A percentile compares a stretch with the other conserved stretches of the same genome.
Evolutionary conservation across 2,329 filamentous ascomycete genomes (phyloP).

Genomic region (Allantophomopsis lycopodina): DNA sequence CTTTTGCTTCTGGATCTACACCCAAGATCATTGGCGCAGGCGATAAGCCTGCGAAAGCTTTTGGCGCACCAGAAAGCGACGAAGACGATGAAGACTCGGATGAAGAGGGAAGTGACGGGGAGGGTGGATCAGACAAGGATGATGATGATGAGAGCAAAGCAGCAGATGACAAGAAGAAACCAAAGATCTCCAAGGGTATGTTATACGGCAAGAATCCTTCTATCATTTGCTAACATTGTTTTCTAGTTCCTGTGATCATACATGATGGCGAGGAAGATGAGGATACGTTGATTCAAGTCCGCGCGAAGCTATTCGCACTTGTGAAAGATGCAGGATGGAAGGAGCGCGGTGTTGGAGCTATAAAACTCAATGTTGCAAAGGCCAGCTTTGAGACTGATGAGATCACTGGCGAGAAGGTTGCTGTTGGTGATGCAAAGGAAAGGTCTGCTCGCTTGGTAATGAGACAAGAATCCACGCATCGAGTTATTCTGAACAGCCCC

Average conservation of each 20-base stretch:
- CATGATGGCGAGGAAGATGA: slow-evolving; percentile 77
- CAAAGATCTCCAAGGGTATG: slow-evolving; percentile 57
- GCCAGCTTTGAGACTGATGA: slow-evolving; percentile 41
- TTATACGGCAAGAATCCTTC: not conserved
- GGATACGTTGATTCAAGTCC: slow-evolving; percentile 57
- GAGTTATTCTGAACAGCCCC: slow-evolving; percentile 75
- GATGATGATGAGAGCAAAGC: slow-evolving; percentile 33
- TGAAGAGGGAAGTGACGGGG: slow-evolving; percentile 4
- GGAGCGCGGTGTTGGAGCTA: slow-evolving; percentile 70
- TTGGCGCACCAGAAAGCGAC: slow-evolving; percentile 63
- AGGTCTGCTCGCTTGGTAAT: slow-evolving; percentile 56
- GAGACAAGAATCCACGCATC: slow-evolving; percentile 79
- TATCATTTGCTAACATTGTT: not conserved
- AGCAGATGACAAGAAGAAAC: slow-evolving; percentile 49
- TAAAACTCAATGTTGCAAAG: slow-evolving; percentile 70
- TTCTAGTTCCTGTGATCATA: slow-evolving; percentile 27
- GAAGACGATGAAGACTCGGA: slow-evolving; percentile 5
- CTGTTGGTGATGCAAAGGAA: slow-evolving; percentile 23
- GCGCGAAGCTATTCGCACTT: slow-evolving; percentile 77
- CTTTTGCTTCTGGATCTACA: slow-evolving; percentile 54
- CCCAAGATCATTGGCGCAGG: slow-evolving; percentile 27
- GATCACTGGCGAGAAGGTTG: slow-evolving; percentile 12
- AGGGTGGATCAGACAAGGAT: slow-evolving; percentile 22
- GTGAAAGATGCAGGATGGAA: slow-evolving; percentile 60
- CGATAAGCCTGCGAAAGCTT: slow-evolving; percentile 54